Evolutionary conservation across 139 green algal species (phyloP).

Genomic region (Chlorella ohadii): DNA sequence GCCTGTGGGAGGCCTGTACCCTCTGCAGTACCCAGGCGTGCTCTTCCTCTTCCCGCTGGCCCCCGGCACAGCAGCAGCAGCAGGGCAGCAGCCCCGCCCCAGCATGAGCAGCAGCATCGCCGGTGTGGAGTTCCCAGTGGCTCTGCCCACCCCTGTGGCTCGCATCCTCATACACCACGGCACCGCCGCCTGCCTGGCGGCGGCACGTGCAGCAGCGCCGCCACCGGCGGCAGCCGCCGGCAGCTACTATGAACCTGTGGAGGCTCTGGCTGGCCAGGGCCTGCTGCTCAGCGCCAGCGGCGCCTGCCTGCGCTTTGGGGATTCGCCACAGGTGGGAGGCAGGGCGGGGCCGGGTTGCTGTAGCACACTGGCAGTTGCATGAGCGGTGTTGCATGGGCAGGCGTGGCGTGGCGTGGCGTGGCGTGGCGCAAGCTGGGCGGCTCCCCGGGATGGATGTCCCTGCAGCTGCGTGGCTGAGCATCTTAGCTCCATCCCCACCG

Average conservation of each 20-base stretch:
- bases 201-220: constrained; percentile 26
- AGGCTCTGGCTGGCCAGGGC: constrained; percentile 36
- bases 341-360: too few species aligned
- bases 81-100: not conserved
- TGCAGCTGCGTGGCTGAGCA: too few species aligned
- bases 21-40: constrained; percentile 60
- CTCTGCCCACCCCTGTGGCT: constrained; percentile 49
- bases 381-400: too few species aligned
- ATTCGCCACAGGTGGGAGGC: constrained; percentile 15
- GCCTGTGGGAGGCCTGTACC: constrained; percentile 12
- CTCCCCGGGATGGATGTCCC: too few species aligned
- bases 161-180: constrained; percentile 53
- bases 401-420: too few species aligned
- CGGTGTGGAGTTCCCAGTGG: constrained; percentile 38
- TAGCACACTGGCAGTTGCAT: too few species aligned
- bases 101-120: constrained; percentile 3
- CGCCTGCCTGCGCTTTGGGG: constrained; percentile 48
- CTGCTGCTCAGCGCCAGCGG: not conserved
- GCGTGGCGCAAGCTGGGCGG: too few species aligned
- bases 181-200: constrained; percentile 7
- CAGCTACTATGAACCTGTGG: constrained; percentile 24
- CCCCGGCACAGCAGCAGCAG: not conserved
- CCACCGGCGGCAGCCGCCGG: constrained; percentile 32
- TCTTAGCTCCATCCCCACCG: too few species aligned
- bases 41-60: constrained; percentile 42